Percentiles rank a stretch among this genome's conserved stretches.
Conservation (phyloP, 495 filamentous ascomycete species). For the Aspergillus campestris region DNA sequence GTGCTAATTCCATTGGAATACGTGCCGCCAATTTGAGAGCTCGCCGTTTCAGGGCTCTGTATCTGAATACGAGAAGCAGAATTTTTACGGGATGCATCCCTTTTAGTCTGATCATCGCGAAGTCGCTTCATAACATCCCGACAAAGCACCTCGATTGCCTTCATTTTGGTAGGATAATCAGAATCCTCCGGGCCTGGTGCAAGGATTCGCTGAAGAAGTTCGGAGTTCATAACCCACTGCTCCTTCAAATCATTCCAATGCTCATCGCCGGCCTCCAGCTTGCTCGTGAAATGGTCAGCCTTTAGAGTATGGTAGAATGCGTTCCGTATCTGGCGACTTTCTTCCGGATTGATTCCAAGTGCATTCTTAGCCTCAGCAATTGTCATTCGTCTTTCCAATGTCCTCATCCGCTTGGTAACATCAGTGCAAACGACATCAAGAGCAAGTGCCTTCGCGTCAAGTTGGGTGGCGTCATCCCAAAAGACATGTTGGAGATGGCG, state of each 20-base stretch:
- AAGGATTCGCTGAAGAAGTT: constrained; percentile 49
- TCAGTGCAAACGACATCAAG: constrained; percentile 75
- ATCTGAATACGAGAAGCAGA: constrained; percentile 16
- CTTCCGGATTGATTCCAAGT: constrained; percentile 62
- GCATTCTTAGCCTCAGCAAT: constrained; percentile 66
- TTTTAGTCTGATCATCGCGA: constrained; percentile 55
- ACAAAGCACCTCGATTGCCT: constrained; percentile 60
- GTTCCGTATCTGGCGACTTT: constrained; percentile 56
- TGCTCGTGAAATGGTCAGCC: constrained; percentile 63
- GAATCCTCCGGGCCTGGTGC: constrained; percentile 47
- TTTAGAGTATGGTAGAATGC: constrained; percentile 61
- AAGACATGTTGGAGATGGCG: constrained; percentile 61
- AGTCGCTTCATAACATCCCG: constrained; percentile 69
- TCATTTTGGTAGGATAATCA: constrained; percentile 46
- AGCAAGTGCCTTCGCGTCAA: constrained; percentile 52
- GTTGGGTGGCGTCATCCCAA: constrained; percentile 36
- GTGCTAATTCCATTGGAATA: constrained; percentile 42
- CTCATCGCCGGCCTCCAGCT: constrained; percentile 59
- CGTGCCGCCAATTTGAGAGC: constrained; percentile 16
- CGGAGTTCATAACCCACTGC: constrained; percentile 54
- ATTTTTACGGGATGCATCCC: constrained; percentile 47
- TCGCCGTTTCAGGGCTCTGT: constrained; percentile 16
- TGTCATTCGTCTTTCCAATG: constrained; percentile 51
- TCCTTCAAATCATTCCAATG: constrained; percentile 64
- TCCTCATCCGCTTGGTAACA: constrained; percentile 72